Evolutionary conservation across 2,329 filamentous ascomycete species (phyloP), one percentile per base, ranked within the genome.

Genomic region (Parafenestella ontariensis): DNA sequence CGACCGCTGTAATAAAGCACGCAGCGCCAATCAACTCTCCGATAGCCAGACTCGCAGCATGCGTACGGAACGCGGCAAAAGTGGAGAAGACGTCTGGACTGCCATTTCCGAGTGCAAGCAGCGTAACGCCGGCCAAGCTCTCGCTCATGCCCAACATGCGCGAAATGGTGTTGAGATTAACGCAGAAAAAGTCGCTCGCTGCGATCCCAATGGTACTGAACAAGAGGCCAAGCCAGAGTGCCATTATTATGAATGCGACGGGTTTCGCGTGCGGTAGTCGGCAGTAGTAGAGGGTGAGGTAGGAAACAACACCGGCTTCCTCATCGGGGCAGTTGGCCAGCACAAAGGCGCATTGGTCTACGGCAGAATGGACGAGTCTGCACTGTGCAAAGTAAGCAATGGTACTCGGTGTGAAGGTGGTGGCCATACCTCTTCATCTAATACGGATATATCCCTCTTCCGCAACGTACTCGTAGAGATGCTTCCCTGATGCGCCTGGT

Each of bases 21-120:
- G 95, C 95, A 10, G 95, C 95, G 29, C 95, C 95, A 48, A 99
- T 92, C 46, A 99, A 82, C 78, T 99, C 95, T 41, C 95, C 95
- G 36, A 99, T 87, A 1, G 95, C 95, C 82, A 99, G 85, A 79
- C 93, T 96, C n/a, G 94, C 94, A 73, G 93, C 97, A 71, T 98
- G 92, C 21, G 93, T 96, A 69, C 88, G 89, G 92, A 99, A 98
- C 64, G 95, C 96, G 15, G 95, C 95, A 78, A 99, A 98, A 2
- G 95, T 99, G 62, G 93, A 97, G 77, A 99, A 99, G 41, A 99
- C 93, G 76, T 99, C 95, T 2, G 95, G 95, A 58, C 94, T 98
- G 47, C 95, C 95, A 80, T 99, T 99, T 61, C 95, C 95, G 77
- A 99, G 96, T 8, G 95, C 95, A 47, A 99, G 80, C 69, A 99